Conservation (phyloP, 2,329 filamentous ascomycete genomes). For the Botryotinia globosa region DNA sequence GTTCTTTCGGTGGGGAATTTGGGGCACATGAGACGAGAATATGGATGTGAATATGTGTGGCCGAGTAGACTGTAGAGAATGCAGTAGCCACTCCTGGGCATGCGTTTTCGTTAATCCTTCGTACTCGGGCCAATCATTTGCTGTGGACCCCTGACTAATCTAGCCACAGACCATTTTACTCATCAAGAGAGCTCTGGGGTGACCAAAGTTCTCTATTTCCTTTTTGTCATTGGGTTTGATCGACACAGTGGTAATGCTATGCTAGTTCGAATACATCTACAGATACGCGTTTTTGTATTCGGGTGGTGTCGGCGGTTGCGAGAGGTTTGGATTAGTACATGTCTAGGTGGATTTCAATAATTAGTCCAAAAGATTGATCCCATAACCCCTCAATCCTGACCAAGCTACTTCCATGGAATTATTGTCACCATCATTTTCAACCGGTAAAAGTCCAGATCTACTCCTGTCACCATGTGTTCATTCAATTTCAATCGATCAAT, state of each 20-base stretch:
- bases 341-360: background rate
- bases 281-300: background rate
- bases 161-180: conserved; percentile 7
- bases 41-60: background rate
- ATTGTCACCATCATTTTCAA: background rate
- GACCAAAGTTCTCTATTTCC: background rate
- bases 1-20: background rate
- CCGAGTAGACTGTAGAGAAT: conserved; percentile 7
- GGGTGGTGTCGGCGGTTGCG: background rate
- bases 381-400: background rate
- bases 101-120: conserved; percentile 3
- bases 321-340: background rate
- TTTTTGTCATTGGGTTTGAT: conserved; percentile 1
- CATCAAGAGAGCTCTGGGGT: background rate
- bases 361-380: background rate
- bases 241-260: background rate
- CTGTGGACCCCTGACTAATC: background rate
- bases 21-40: conserved; percentile 8
- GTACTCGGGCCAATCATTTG: conserved; percentile 17
- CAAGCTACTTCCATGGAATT: background rate
- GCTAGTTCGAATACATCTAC: background rate
- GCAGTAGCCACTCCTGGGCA: conserved; percentile 17
- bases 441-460: conserved; percentile 4
- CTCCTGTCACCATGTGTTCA: conserved; percentile 10
- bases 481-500: conserved; percentile 1